Evolutionary conservation across 352 stramenopile species (phyloP), one percentile per base, ranked within the genome.

Genomic region (Phytophthora foliorum): DNA sequence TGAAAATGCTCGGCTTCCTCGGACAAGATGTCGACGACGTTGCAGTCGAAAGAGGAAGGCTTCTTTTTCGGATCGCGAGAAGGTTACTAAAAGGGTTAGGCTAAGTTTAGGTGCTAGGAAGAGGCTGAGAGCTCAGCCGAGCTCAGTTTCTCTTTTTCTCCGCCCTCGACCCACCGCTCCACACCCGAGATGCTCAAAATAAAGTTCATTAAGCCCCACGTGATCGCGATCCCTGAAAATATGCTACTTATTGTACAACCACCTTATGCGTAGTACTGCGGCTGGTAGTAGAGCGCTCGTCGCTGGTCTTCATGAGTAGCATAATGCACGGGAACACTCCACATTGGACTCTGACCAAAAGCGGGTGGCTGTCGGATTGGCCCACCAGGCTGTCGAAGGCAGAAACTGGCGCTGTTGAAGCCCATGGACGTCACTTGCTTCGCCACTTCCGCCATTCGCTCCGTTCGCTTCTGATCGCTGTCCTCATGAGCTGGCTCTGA

Each of bases 301-400:
- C 16, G 22, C 25, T 64, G 57, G 24, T 66, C 50, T 19, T 32
- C 44, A 13, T 51, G 54, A 6, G 50, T 45, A 14, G 49, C 25
- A 24, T 60, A 39, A 24, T 56, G 29, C 57, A 46, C 48, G 5
- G 51, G 51, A 10, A 46, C 34, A 2, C 44, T 54, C 77, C 72
- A 80, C 22, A 74, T 50, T 25, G 73, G 58, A 32, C 60, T 54
- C 14, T 61, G 57, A 2, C 74, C 65, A 8, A 81, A 65, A 53
- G 72, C 74, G 11, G 74, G 74, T 42, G 62, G 55, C 17, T 49
- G 50, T 13, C 54, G 53, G 24, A 46, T 45, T 7, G 50, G 38
- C 38, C 52, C 60, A 5, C 34, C 34, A n/a, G 34, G 34, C 11
- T 39, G 6, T 36, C 24, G 6, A 64, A 55, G 39, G 1, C 46